phyloP scores from a whole-genome alignment of 2,329 filamentous ascomycete species.

The Shiraia sp. region DNA sequence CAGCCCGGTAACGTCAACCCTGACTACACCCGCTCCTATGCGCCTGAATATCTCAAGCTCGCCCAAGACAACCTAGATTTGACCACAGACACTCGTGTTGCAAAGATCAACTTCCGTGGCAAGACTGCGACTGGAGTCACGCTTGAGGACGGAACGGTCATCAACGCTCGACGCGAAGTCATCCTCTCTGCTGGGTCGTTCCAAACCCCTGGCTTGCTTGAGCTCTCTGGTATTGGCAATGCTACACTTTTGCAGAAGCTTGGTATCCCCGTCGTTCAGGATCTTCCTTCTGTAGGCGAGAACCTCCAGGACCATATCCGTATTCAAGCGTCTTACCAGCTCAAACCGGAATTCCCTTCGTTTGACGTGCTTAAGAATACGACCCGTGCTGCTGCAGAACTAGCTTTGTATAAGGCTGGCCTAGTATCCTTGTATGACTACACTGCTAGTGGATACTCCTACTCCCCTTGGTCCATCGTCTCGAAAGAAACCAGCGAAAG shows the following conservation, averaged over 20 bases:
- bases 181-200: conserved; percentile 34
- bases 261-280: conserved; percentile 22
- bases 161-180: conserved; percentile 35
- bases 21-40: conserved; percentile 56
- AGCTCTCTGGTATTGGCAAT: conserved; percentile 30
- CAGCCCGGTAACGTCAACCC: conserved; percentile 55
- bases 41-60: conserved; percentile 51
- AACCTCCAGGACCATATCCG: conserved; percentile 41
- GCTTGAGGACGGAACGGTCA: conserved; percentile 30
- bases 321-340: conserved; percentile 27
- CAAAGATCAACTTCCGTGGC: conserved; percentile 44
- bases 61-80: conserved; percentile 50
- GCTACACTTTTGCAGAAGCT: conserved; percentile 15
- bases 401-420: conserved; percentile 42
- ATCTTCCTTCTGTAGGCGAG: conserved; percentile 29
- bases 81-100: conserved; percentile 42
- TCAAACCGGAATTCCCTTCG: conserved; percentile 26
- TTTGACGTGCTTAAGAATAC: conserved; percentile 30
- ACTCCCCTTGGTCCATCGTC: conserved; percentile 49
- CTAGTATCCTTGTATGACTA: conserved; percentile 47
- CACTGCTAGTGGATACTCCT: conserved; percentile 47
- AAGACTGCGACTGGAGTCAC: conserved; percentile 38
- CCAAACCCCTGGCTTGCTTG: conserved; percentile 29
- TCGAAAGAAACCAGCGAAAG: conserved; percentile 36
- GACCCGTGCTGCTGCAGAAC: conserved; percentile 45